These are phyloP conservation scores for Emmonsiellopsis sp. DNA, from an alignment of 2,329 filamentous ascomycete genomes.

Conservation along the genomic window DNA sequence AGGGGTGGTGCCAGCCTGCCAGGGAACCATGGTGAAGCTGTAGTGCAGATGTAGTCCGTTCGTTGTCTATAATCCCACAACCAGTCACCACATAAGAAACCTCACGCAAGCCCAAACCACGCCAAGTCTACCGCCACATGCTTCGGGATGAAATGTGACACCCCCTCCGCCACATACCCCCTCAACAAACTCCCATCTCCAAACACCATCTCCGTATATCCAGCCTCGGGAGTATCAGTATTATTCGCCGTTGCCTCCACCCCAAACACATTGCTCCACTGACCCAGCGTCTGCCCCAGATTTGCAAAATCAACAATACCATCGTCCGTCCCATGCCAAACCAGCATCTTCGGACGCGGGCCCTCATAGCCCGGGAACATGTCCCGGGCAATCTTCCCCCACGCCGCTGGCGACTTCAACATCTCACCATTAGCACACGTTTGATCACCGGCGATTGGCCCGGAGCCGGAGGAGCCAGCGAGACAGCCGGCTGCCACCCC, in stretches of 20 bases:
- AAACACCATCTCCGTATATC: slow-evolving; percentile 3
- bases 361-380: slow-evolving; percentile 28
- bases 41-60: no score
- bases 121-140: not conserved
- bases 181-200: not conserved
- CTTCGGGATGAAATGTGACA: not conserved
- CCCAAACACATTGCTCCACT: slow-evolving; percentile 14
- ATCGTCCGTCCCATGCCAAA: slow-evolving; percentile 29
- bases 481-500: slow-evolving; percentile 50
- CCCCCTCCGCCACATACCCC: slow-evolving; percentile 1
- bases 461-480: slow-evolving; percentile 13
- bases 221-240: not conserved
- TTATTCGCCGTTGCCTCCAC: not conserved
- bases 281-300: slow-evolving; percentile 17
- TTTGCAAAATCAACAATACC: slow-evolving; percentile 20
- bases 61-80: no score
- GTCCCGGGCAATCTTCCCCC: slow-evolving; percentile 24
- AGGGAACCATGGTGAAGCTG: no score
- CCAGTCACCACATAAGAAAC: no score
- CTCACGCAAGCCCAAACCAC: not conserved
- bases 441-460: slow-evolving; percentile 39
- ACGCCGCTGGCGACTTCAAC: slow-evolving; percentile 33
- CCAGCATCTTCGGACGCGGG: slow-evolving; percentile 24
- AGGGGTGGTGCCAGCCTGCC: no score
- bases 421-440: slow-evolving; percentile 43